phyloP scores from a whole-genome alignment of 2,329 filamentous ascomycete genomes.

The Fusarium concolor region DNA sequence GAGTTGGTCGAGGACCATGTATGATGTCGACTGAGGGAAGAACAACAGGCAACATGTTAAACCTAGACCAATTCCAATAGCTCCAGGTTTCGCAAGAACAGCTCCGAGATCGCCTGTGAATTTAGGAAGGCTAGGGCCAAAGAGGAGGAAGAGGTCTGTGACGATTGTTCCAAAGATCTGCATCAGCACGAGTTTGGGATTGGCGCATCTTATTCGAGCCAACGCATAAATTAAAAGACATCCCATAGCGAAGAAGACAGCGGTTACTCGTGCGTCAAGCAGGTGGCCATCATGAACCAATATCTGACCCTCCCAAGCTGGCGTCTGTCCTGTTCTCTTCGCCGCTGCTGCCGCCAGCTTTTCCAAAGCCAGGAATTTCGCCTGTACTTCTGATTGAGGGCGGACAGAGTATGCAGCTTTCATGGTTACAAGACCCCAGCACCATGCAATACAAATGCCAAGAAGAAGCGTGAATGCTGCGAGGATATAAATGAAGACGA shows the following conservation, averaged over 20 bases:
- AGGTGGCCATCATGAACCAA: conserved; percentile 59
- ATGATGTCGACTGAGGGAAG: conserved; percentile 63
- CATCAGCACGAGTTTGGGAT: conserved; percentile 58
- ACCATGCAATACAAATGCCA: conserved; percentile 61
- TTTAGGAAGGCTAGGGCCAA: conserved; percentile 53
- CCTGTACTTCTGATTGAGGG: conserved; percentile 53
- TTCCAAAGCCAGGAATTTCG: conserved; percentile 50
- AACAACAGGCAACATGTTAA: conserved; percentile 57
- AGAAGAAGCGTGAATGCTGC: conserved; percentile 56
- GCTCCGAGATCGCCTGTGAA: conserved; percentile 39
- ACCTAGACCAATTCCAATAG: conserved; percentile 59
- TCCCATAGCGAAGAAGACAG: conserved; percentile 53
- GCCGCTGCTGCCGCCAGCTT: conserved; percentile 52
- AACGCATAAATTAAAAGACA: conserved; percentile 58
- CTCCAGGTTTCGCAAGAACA: conserved; percentile 58
- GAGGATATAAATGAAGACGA: conserved; percentile 59
- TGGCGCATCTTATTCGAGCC: conserved; percentile 57
- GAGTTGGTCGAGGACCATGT: conserved; percentile 53
- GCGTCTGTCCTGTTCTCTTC: conserved; percentile 39
- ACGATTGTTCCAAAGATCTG: conserved; percentile 62
- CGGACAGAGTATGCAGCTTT: conserved; percentile 59
- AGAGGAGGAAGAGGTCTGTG: conserved; percentile 58
- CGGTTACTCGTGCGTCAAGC: conserved; percentile 60
- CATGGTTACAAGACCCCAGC: conserved; percentile 62
- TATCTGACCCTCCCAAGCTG: conserved; percentile 47